These are phyloP conservation scores for Gnomoniopsis smithogilvyi DNA, from an alignment of 2,329 filamentous ascomycete genomes.

Conservation along the genomic window DNA sequence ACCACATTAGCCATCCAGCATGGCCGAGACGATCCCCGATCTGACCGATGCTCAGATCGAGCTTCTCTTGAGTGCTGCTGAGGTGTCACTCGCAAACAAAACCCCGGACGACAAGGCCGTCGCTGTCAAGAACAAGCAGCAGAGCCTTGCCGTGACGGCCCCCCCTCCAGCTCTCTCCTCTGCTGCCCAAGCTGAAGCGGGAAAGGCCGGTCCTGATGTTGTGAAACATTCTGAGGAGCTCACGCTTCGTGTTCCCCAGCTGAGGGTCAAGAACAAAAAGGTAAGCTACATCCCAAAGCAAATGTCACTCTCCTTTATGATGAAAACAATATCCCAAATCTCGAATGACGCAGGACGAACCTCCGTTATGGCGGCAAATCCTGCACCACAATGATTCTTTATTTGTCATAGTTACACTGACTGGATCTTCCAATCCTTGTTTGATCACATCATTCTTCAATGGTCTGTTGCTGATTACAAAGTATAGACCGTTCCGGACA, in stretches of 20 bases:
- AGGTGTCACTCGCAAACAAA: slow-evolving; percentile 9
- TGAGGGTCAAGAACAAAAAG: slow-evolving; percentile 27
- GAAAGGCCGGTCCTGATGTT: slow-evolving; percentile 9
- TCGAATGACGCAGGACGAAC: slow-evolving; percentile 70
- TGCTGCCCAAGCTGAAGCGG: slow-evolving; percentile 6
- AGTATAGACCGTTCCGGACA: slow-evolving; percentile 37
- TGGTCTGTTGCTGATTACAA: slow-evolving; percentile 22
- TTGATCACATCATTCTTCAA: slow-evolving; percentile 23
- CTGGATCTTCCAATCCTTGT: slow-evolving; percentile 39
- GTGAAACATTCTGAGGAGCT: slow-evolving; percentile 24
- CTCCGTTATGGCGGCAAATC: slow-evolving; percentile 77
- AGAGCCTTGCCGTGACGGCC: slow-evolving; percentile 3
- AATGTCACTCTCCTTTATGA: slow-evolving; percentile 52
- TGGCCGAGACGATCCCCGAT: slow-evolving; percentile 7
- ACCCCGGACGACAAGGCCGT: not conserved
- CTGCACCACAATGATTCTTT: slow-evolving; percentile 59
- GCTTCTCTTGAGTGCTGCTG: slow-evolving; percentile 11
- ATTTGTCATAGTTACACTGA: slow-evolving; percentile 74
- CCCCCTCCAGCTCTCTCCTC: slow-evolving; percentile 13
- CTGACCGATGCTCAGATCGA: slow-evolving; percentile 15
- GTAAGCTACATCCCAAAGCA: slow-evolving; percentile 22
- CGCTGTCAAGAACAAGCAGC: slow-evolving; percentile 3
- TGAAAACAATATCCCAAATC: slow-evolving; percentile 70
- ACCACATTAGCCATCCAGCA: slow-evolving; percentile 12
- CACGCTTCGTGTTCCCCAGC: slow-evolving; percentile 27